phyloP scores from a whole-genome alignment of 1,284 basidiomycete species.

The Malassezia brasiliensis region DNA sequence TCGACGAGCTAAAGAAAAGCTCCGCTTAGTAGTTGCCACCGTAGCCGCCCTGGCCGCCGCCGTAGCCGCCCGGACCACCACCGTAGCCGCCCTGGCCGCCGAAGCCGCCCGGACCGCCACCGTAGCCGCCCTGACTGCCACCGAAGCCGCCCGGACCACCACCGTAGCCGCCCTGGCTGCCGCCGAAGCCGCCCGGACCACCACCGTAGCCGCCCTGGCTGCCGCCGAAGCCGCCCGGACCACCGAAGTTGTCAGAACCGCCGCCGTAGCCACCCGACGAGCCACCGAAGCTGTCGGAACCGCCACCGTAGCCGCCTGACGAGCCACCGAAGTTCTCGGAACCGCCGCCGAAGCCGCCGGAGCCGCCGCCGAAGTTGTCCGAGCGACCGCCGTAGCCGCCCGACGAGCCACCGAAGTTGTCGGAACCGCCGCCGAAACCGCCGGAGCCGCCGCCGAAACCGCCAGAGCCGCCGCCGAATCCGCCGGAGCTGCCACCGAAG shows the following conservation, averaged over 20 bases:
- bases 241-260: slow-evolving; percentile 13
- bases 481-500: slow-evolving; percentile 2
- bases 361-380: slow-evolving; percentile 15
- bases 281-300: background rate
- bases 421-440: background rate
- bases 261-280: background rate
- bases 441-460: background rate
- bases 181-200: slow-evolving; percentile 3
- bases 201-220: background rate
- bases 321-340: background rate
- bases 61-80: background rate
- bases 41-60: slow-evolving; percentile 11
- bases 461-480: background rate
- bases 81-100: background rate
- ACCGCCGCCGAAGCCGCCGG: slow-evolving; percentile 14
- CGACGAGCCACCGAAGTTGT: background rate
- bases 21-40: slow-evolving; percentile 4
- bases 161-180: background rate
- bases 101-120: slow-evolving; percentile 1
- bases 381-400: slow-evolving; percentile 4
- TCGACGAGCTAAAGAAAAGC: background rate
- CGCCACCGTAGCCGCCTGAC: background rate
- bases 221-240: slow-evolving; percentile 13
- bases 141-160: background rate
- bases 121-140: background rate